phyloP scores from a whole-genome alignment of 352 stramenopile species.

The Globisporangium cystogenes region DNA sequence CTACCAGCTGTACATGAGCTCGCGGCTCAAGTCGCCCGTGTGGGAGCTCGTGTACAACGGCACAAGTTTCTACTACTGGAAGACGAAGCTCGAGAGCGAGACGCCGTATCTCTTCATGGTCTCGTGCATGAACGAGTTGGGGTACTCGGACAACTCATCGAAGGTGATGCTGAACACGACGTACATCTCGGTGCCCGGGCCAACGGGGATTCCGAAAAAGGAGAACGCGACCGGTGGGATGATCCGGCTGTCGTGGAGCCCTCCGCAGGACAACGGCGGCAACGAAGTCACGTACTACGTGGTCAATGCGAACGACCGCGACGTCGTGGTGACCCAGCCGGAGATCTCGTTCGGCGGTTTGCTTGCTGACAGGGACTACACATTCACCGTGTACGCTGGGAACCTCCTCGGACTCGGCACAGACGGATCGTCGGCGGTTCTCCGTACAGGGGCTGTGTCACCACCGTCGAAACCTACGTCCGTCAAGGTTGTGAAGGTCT shows the following conservation, averaged over 20 bases:
- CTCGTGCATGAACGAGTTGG: conserved; percentile 39
- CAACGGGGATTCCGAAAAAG: conserved; percentile 17
- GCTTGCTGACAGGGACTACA: conserved; percentile 29
- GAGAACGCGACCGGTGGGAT: conserved; percentile 29
- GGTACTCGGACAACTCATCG: conserved; percentile 28
- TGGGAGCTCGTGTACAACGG: conserved; percentile 45
- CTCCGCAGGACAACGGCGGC: conserved; percentile 48
- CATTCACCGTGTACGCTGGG: conserved; percentile 41
- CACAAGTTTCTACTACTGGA: conserved; percentile 38
- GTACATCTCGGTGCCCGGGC: conserved; percentile 44
- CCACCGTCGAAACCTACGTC: conserved; percentile 21
- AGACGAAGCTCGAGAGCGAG: conserved; percentile 37
- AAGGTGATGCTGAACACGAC: conserved; percentile 29
- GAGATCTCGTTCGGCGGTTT: conserved; percentile 30
- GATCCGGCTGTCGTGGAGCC: conserved; percentile 31
- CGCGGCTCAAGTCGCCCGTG: conserved; percentile 1
- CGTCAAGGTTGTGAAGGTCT: conserved; percentile 19
- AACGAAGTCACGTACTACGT: conserved; percentile 34
- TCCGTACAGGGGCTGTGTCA: conserved; percentile 23
- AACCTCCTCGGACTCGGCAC: conserved; percentile 38
- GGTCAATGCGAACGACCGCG: conserved; percentile 20
- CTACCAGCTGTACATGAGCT: conserved; percentile 57
- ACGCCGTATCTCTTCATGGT: conserved; percentile 47
- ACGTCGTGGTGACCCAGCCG: background rate
- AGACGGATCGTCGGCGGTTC: conserved; percentile 16